Evolutionary conservation across 2,329 filamentous ascomycete genomes (phyloP), one percentile per base, ranked within the genome.

Genomic region (Clonostachys chloroleuca): DNA sequence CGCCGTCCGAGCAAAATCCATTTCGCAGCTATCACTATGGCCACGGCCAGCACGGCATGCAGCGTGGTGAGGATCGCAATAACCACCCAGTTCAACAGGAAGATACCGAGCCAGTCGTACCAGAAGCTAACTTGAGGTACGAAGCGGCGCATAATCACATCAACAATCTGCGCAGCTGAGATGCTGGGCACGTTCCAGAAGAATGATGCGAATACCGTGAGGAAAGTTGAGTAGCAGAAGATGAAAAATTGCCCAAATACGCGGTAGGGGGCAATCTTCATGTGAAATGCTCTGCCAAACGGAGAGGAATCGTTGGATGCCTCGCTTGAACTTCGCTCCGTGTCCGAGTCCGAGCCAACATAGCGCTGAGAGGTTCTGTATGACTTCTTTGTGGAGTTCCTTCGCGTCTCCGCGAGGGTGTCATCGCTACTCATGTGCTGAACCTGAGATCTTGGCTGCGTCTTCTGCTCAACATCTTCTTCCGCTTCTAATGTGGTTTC

Each of bases 231-330:
- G 59, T 80, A 80, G 48, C 67, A 59, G 55, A 76, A 72, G 52
- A 80, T 78, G 12, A 65, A 58, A 46, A 66, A 65, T 12, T 69
- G 70, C 3, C 70, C 67, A 40, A 76, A 60, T 20, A 81, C 77
- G 40, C 65, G 63, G 61, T 80, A 81, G 2, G 72, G 64, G 3
- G 77, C 74, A 43, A 72, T 59, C 16, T 67, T 65, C 42, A 72
- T 63, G 59, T 80, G 80, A 58, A 80, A 81, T 3, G 78, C 77
- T 10, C 75, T 69, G 33, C 77, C 77, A 51, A 82, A 81, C 1
- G 78, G 77, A 4, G 67, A 67, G 7, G 62, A 52, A 17, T 54
- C 52, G 8, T 45, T 34, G 5, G 37, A 14, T 5, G 43, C 33
- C 9, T 49, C 45, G 2, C 42, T 36, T 6, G 40, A 42, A 10